Evolutionary conservation across 2,329 filamentous ascomycete genomes (phyloP), one percentile per base, ranked within the genome.

Genomic region (Nothopassalora personata): DNA sequence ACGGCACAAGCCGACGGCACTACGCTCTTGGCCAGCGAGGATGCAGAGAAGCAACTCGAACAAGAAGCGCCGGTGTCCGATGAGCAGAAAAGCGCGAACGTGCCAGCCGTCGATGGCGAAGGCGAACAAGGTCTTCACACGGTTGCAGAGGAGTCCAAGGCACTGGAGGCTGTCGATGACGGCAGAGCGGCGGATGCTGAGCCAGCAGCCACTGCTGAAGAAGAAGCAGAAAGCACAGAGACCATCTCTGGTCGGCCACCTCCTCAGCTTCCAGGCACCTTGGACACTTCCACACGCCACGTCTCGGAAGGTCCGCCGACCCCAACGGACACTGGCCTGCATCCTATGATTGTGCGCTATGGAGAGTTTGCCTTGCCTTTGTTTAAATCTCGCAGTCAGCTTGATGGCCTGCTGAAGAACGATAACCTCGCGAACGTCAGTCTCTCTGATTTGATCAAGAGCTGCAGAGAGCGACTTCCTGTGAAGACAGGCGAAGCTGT

Each of bases 391-490:
- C 74, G 75, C 23, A 77, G 79, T 60, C 76, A 78, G 58, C 80
- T 83, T 57, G 76, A 79, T 31, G 78, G 81, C 61, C 82, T 87
- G 47, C 74, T 87, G 23, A 76, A 81, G 63, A 80, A 87, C 65
- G 76, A 80, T 61, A 76, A 76, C 31, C 70, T 86, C 45, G 79
- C 79, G n/a, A 77, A 79, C 62, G 75, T 80, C 51, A 76, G 76
- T 52, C 72, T 88, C 30, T 74, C 74, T 55, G 77, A 80, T 55
- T 74, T 89, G n/a, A 80, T 89, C 59, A 72, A 74, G 18, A 66
- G 65, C 34, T 69, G 69, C 53, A 66, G 64, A 60, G 53, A 64
- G 79, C 80, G 61, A 82, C 83, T 69, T 78, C 83, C 66, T 68
- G 75, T 56, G 75, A 86, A 39, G 77, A 86, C 61, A 58, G 77